These are phyloP conservation scores for Tremella mesenterica DNA, from an alignment of 768 basidiomycete genomes.

Conservation along the genomic window DNA sequence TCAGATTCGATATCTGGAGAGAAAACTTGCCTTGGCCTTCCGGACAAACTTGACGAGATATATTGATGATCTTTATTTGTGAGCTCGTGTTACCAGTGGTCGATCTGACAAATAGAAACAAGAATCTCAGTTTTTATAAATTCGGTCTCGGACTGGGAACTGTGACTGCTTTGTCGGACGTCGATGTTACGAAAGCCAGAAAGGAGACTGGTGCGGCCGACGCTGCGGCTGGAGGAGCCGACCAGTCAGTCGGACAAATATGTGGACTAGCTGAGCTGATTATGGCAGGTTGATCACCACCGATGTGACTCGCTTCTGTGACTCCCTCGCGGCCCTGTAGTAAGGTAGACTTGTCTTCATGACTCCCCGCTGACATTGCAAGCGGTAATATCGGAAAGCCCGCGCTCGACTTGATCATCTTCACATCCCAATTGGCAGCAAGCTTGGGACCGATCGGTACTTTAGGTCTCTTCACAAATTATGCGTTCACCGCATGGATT, in stretches of 20 bases:
- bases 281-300: conserved; percentile 66
- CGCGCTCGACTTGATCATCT: conserved; percentile 76
- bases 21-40: conserved; percentile 70
- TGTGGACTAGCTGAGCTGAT: neutral
- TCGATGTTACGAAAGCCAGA: conserved; percentile 4
- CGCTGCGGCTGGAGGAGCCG: conserved; percentile 57
- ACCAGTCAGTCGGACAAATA: conserved; percentile 50
- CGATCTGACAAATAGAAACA: conserved; percentile 30
- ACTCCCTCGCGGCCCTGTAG: conserved; percentile 78
- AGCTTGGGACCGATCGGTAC: conserved; percentile 82
- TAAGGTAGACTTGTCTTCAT: conserved; percentile 47
- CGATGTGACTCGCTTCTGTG: conserved; percentile 82
- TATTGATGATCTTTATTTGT: conserved; percentile 83
- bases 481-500: conserved; percentile 75
- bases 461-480: conserved; percentile 66
- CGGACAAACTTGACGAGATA: conserved; percentile 83
- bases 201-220: conserved; percentile 14
- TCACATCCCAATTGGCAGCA: conserved; percentile 80
- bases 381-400: conserved; percentile 93
- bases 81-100: conserved; percentile 47
- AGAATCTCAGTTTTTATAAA: conserved; percentile 47
- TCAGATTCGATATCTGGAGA: conserved; percentile 80
- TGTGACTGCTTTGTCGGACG: conserved; percentile 10
- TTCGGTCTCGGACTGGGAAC: conserved; percentile 41
- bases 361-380: neutral